Base-by-base conservation (phyloP, 352 stramenopile genomes). In the Globisporangium perplexum region DNA sequence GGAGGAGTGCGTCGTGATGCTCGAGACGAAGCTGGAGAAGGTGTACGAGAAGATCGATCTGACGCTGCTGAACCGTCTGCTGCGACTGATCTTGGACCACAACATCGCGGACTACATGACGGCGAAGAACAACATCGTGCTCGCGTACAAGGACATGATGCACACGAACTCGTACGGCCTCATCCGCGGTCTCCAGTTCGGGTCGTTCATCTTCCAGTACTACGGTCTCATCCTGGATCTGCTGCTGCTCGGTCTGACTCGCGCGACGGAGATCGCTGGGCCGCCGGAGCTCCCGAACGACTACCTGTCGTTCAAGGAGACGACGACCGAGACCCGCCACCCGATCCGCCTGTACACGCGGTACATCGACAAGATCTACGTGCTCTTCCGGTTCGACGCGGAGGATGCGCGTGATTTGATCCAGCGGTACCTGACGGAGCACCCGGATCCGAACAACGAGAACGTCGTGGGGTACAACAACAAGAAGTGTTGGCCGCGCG, bases 41-140 rank as follows among this genome's bases (percentile, higher is more conserved):
- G 96, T 99, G 62, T 99, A 98, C 69, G 97, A 99, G 59, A 99
- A 99, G 82, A 98, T 99, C 63, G 98, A 99, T 65, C 69, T 99
- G 59, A 99, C 97, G 28, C 69, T 99, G 44, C 65, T 99, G 48
- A 99, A 99, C 72, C 81, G 97, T 24, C 77, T 99, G 26, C 69
- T 99, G 55, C 89, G 97, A 11, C 76, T 99, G 47, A 99, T 99
- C 74, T 83, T 99, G 43, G 98, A 99, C 75, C 97, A 99, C 76
- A 99, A 99, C 68, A 99, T 99, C 61, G 97, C 97, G 12, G 97
- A 99, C 65, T 99, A 99, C 78, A 99, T 99, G 90, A 99, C 97
- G 14, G 96, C 97, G 4, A 99, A 99, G 83, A 99, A 99, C 79
- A 99, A 99, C 71, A 90, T 99, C 46, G 89, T 97, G 51, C 74